Evolutionary conservation across 129 eudicot species (phyloP).

Genomic region (Cynara cardunculus): DNA sequence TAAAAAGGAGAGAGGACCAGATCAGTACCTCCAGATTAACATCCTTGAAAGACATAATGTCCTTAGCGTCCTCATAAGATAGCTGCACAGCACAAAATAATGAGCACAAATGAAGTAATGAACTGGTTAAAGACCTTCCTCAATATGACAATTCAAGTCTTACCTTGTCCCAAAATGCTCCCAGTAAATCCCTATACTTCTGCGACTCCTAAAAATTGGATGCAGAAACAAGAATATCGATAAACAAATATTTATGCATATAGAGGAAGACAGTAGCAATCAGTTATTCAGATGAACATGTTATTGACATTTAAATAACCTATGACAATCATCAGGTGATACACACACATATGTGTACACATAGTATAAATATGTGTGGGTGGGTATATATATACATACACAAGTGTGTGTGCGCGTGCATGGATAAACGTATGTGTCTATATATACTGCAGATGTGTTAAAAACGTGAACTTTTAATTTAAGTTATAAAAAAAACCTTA

Average conservation of each 20-base stretch:
- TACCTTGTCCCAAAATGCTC: constrained; percentile 94
- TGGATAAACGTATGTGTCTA: background rate
- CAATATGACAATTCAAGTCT: background rate
- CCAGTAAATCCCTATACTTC: constrained; percentile 64
- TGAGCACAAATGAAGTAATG: constrained; percentile 19
- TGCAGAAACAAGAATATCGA: background rate
- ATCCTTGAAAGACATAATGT: constrained; percentile 63
- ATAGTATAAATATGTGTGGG: background rate
- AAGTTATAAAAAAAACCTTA: constrained; percentile 53
- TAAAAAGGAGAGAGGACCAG: background rate
- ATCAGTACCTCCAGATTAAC: constrained; percentile 65
- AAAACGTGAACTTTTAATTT: background rate
- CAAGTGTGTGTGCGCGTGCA: background rate
- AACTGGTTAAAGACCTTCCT: constrained; percentile 3
- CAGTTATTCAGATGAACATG: background rate
- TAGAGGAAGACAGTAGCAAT: background rate
- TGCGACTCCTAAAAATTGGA: constrained; percentile 51
- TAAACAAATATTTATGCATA: background rate
- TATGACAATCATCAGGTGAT: background rate
- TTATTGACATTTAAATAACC: background rate
- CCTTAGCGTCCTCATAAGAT: constrained; percentile 58
- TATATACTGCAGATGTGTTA: background rate
- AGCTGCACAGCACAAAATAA: constrained; percentile 49
- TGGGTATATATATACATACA: background rate
- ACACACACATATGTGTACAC: background rate